phyloP scores from a whole-genome alignment of 1,139 yeast species.

The Zygosaccharomyces sapae region DNA sequence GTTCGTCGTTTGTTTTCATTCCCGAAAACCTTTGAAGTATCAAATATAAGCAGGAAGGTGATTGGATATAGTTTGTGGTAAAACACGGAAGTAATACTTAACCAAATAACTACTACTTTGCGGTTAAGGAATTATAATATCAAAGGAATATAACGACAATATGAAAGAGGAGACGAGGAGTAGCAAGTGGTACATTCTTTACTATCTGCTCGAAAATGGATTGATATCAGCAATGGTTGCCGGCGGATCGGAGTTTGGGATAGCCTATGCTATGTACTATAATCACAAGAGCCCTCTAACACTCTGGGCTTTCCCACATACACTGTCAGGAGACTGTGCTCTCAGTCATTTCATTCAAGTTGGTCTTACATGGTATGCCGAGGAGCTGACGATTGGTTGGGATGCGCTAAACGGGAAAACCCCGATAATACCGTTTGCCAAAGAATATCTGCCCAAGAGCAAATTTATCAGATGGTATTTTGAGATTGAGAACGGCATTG shows the following conservation, averaged over 20 bases:
- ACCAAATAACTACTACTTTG: too few species aligned
- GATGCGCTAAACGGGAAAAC: conserved; percentile 16
- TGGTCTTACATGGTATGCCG: conserved; percentile 23
- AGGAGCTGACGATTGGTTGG: conserved; percentile 25
- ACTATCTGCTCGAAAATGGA: conserved; percentile 14
- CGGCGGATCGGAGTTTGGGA: conserved; percentile 29
- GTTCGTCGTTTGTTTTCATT: too few species aligned
- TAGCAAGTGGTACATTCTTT: conserved; percentile 11
- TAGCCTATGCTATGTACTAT: conserved; percentile 30
- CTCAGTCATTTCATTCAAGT: conserved; percentile 26
- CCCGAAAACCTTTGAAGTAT: too few species aligned
- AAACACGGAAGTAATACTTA: too few species aligned
- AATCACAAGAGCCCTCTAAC: conserved; percentile 14
- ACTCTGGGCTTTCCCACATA: conserved; percentile 30
- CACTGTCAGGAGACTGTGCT: conserved; percentile 30
- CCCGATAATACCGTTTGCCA: conserved; percentile 14
- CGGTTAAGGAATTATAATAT: too few species aligned
- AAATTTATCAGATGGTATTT: conserved; percentile 13
- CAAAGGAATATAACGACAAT: background rate
- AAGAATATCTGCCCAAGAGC: conserved; percentile 1
- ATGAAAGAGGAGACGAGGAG: conserved; percentile 4
- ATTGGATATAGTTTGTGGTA: too few species aligned
- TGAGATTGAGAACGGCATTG: conserved; percentile 17
- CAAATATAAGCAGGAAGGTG: too few species aligned
- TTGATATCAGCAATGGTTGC: conserved; percentile 23